Evolutionary conservation across 768 basidiomycete species (phyloP), one percentile per base, ranked within the genome.

Genomic region (Suillus alpinus): DNA sequence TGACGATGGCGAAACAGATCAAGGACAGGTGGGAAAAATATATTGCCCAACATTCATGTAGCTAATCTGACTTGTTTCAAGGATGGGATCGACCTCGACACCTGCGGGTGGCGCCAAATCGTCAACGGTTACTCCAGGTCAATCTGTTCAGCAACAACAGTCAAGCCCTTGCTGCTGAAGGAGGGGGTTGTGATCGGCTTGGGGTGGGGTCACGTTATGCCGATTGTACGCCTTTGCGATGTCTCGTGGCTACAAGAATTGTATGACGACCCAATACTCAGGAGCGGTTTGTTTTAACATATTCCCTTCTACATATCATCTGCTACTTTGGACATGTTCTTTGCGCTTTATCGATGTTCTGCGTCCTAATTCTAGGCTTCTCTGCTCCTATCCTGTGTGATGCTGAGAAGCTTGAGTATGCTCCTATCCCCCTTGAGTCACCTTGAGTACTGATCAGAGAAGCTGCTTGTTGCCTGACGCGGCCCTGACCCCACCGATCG

Each of bases 1-100:
- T 98, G 82, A 95, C 95, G 34, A 93, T 99, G 86, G 95, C 97
- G 4, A 92, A 96, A 81, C 92, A 94, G 77, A 94, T 94, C 73
- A 94, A 94, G 74, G 92, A 94, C 75, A 86, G 92, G 92, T 90
- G 68, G 36, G 84, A 65, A 3, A 23, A 12, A 41, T 20, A 9
- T 9, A 47, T 18, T 1, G 31, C 16, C 3, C 13, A n/a, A 18
- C 5, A 16, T 31, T 37, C 51, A 41, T 50, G 12, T 37, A 40
- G 18, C 34, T 58, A 5, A 32, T 13, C 56, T 64, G 20, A 58
- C 16, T 29, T 60, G 43, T 44, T 37, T 44, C 57, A 56, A 94
- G 93, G 65, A 94, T 94, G 91, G 94, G 92, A 16, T 86, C 92
- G 51, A 87, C 89, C 31, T 82, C 91, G 64, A 84, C 89, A 60